phyloP scores from a whole-genome alignment of 768 basidiomycete species.

The Flagelloscypha sp. region DNA sequence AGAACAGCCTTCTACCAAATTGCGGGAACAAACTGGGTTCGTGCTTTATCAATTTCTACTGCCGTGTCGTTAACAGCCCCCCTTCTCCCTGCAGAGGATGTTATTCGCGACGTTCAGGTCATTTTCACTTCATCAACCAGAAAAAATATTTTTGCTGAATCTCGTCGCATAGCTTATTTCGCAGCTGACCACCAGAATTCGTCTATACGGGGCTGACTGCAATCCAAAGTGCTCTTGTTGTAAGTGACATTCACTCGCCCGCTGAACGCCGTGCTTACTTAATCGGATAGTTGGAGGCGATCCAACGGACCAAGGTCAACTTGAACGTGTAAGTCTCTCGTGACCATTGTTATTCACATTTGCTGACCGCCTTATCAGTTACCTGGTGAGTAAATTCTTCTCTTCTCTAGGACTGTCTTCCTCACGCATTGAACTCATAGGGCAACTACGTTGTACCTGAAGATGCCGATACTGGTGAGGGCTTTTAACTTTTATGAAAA shows the following conservation, averaged over 20 bases:
- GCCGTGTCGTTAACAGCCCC: slow-evolving; percentile 1
- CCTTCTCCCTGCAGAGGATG: slow-evolving; percentile 27
- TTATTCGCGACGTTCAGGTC: slow-evolving; percentile 70
- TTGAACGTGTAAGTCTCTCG: slow-evolving; percentile 71
- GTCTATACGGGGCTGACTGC: slow-evolving; percentile 84
- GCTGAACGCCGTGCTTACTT: not conserved
- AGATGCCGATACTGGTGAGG: slow-evolving; percentile 56
- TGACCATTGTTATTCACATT: no score
- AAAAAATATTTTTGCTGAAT: slow-evolving; percentile 10
- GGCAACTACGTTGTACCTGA: slow-evolving; percentile 59
- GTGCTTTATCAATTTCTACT: slow-evolving; percentile 10
- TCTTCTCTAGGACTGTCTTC: no score
- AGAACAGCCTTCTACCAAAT: slow-evolving; percentile 58
- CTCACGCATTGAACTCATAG: no score
- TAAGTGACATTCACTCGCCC: slow-evolving; percentile 23
- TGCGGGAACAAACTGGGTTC: slow-evolving; percentile 50
- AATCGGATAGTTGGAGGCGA: slow-evolving; percentile 62
- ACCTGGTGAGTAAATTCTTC: no score
- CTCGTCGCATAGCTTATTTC: slow-evolving; percentile 53
- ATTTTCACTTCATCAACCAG: slow-evolving; percentile 5
- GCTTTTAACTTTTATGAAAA: no score
- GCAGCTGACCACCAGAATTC: slow-evolving; percentile 76
- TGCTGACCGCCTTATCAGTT: no score
- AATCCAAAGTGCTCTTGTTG: slow-evolving; percentile 73
- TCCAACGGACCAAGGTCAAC: slow-evolving; percentile 82